These are phyloP conservation scores for Coniochaeta ligniaria DNA, from an alignment of 2,329 filamentous ascomycete species.

Conservation along the genomic window DNA sequence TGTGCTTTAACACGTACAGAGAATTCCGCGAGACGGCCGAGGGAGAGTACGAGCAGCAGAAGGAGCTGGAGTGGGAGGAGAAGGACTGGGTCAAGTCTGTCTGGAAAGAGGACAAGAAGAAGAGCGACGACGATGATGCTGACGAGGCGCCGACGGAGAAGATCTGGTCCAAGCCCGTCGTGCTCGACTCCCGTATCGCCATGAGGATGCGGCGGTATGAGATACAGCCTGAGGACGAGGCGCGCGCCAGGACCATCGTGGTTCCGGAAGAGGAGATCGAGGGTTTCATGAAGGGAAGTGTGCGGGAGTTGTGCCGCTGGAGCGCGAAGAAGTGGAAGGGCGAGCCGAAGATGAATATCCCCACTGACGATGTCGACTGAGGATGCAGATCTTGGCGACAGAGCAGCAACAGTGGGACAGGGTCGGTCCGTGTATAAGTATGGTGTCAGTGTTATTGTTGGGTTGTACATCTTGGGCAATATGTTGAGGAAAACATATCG, in stretches of 20 bases:
- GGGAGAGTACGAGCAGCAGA: slow-evolving; percentile 51
- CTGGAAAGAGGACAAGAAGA: slow-evolving; percentile 34
- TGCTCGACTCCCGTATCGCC: slow-evolving; percentile 68
- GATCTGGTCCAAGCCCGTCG: slow-evolving; percentile 69
- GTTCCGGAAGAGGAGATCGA: slow-evolving; percentile 63
- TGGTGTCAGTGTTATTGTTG: background rate
- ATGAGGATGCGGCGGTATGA: slow-evolving; percentile 76
- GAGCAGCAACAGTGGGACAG: background rate
- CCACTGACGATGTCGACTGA: slow-evolving; percentile 14
- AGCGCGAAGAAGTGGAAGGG: slow-evolving; percentile 30
- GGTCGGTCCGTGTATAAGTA: background rate
- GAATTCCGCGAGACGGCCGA: slow-evolving; percentile 38
- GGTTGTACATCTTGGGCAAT: background rate
- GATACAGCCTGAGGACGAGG: slow-evolving; percentile 62
- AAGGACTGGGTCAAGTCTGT: slow-evolving; percentile 29
- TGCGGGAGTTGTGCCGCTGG: slow-evolving; percentile 48
- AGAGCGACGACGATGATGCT: slow-evolving; percentile 9
- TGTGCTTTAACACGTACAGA: slow-evolving; percentile 59
- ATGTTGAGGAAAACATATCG: background rate
- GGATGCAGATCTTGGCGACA: background rate
- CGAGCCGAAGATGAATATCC: slow-evolving; percentile 29
- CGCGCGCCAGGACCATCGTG: slow-evolving; percentile 52
- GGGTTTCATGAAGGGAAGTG: slow-evolving; percentile 57
- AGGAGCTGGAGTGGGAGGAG: slow-evolving; percentile 44
- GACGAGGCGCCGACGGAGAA: slow-evolving; percentile 46